phyloP scores from a whole-genome alignment of 352 stramenopile species.

The Phytophthora meadii region DNA sequence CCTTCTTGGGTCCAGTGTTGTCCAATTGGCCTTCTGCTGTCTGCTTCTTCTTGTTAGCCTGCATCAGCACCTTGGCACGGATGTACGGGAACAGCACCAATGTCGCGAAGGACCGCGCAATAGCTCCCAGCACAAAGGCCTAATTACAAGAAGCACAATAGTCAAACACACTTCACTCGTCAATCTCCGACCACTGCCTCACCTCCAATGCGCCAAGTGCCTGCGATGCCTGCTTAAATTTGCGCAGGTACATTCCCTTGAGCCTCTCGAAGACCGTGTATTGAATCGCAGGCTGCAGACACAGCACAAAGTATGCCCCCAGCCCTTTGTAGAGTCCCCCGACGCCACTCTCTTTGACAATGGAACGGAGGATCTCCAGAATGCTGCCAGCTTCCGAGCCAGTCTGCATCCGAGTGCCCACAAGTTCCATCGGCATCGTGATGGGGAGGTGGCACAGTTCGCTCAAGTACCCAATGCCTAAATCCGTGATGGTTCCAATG shows the following conservation, averaged over 20 bases:
- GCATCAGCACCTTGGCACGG: constrained; percentile 95
- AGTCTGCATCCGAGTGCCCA: constrained; percentile 88
- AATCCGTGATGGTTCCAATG: constrained; percentile 70
- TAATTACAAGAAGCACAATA: constrained; percentile 38
- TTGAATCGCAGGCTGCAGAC: constrained; percentile 97
- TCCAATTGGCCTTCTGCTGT: constrained; percentile 13
- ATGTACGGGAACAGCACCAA: constrained; percentile 97
- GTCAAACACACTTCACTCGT: not conserved
- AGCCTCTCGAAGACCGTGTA: constrained; percentile 97
- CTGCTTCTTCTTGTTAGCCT: constrained; percentile 86
- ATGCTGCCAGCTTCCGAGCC: constrained; percentile 53
- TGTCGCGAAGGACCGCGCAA: constrained; percentile 94
- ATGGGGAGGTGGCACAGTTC: constrained; percentile 82
- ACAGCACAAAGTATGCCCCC: constrained; percentile 94
- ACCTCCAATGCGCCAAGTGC: constrained; percentile 77
- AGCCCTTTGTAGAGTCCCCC: constrained; percentile 89
- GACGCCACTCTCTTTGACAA: constrained; percentile 74
- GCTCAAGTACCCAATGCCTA: constrained; percentile 85
- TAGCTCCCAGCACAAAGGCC: constrained; percentile 95
- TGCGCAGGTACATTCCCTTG: constrained; percentile 72
- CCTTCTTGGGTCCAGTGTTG: constrained; percentile 52
- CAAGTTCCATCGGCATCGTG: constrained; percentile 90
- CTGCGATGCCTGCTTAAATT: constrained; percentile 64
- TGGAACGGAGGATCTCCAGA: constrained; percentile 64
- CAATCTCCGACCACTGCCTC: not conserved